A percentile compares a stretch with the other conserved stretches of the same genome.
These are phyloP conservation scores for Globisporangium nunn DNA, from an alignment of 352 stramenopile genomes.

Conservation along the genomic window DNA sequence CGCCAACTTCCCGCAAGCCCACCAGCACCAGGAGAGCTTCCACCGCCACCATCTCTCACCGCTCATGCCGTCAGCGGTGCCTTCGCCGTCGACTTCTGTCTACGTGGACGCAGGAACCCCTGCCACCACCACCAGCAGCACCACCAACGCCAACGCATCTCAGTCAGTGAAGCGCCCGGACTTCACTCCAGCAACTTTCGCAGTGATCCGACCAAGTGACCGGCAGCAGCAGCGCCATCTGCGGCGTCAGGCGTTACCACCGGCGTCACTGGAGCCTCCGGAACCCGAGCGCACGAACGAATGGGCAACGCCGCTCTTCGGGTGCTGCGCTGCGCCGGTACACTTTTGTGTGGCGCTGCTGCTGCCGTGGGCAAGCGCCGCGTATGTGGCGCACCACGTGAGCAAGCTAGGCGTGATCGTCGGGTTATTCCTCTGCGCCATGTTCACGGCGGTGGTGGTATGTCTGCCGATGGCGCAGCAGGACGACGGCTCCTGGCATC, in stretches of 20 bases:
- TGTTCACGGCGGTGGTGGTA: background rate
- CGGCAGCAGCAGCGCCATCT: background rate
- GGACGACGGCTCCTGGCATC: background rate
- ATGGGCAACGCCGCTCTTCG: conserved; percentile 14
- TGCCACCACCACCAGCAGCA: background rate
- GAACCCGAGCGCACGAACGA: background rate
- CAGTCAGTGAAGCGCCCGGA: conserved; percentile 1
- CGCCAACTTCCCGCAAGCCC: background rate
- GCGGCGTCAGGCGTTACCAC: conserved; percentile 1
- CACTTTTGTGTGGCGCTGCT: conserved; percentile 18
- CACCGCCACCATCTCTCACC: background rate
- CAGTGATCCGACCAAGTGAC: background rate
- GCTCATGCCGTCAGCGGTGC: background rate
- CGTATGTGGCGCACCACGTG: conserved; percentile 4
- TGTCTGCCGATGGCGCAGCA: background rate
- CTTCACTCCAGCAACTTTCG: conserved; percentile 4
- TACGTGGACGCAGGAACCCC: background rate
- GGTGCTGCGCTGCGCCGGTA: conserved; percentile 13
- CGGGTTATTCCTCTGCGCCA: background rate
- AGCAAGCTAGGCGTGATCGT: conserved; percentile 8
- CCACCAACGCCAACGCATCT: background rate
- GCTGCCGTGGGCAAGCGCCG: conserved; percentile 16
- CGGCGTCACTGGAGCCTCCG: background rate
- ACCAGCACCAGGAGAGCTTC: too few relatives aligned
- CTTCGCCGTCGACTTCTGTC: background rate